Evolutionary conservation across 768 basidiomycete species (phyloP), one percentile per base, ranked within the genome.

Genomic region (Obba rivulosa): DNA sequence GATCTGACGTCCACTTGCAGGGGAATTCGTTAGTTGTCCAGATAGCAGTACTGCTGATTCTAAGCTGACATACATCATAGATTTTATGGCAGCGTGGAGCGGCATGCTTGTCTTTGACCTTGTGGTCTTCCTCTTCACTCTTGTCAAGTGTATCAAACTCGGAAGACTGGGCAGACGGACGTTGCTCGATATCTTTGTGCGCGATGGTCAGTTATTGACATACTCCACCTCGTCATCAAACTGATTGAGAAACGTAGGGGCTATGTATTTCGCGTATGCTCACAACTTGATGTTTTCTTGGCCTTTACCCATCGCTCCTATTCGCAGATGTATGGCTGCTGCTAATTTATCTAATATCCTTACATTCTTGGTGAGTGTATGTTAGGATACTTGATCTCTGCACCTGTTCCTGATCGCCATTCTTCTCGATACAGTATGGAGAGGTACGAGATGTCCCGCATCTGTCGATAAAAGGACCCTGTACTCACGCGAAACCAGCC

Each of bases 61-160:
- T n/a, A n/a, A n/a, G n/a, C 28, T 31, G 5, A 31, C 28, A 31
- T 31, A 31, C n/a, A 13, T 31, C 21, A 34, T 25, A 63, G 62
- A 53, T 31, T 24, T 56, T 34, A 49, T 45, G 2, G 13, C 45
- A 16, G 57, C 51, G 1, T 56, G 55, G 55, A 21, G 34, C 10
- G 46, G 48, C 10, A 48, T 56, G 49, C 36, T 56, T 8, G 50
- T 42, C 45, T 56, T 53, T 38, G 55, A 56, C 43, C 50, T 49
- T 9, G 50, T 49, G 2, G 45, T 56, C 23, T 52, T 56, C 13
- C 22, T 46, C 4, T 18, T 53, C 24, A 56, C 55, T 8, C 36
- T 52, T 16, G 18, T 49, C 10, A 45, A 42, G 14, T 45, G 48
- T 2, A 35, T 56, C 10, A 43, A 43, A 4, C 41, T 56, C 45